Percentiles rank a stretch among this genome's conserved stretches.
Conservation (phyloP, 2,329 filamentous ascomycete genomes). For the Ophiostoma australiae region DNA sequence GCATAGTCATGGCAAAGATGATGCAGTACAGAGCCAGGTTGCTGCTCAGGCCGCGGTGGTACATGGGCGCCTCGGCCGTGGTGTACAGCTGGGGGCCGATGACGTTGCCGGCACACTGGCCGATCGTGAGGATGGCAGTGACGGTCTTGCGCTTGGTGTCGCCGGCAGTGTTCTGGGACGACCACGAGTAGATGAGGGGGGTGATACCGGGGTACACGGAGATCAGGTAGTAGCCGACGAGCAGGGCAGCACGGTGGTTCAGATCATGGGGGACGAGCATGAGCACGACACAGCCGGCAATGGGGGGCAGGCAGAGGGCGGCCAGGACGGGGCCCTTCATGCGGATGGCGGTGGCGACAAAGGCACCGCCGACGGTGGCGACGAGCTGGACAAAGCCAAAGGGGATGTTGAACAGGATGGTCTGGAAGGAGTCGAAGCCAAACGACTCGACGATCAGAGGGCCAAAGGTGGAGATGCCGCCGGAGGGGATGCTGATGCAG, state of each 20-base stretch:
- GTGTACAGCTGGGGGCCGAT: slow-evolving; percentile 57
- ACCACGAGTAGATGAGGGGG: slow-evolving; percentile 58
- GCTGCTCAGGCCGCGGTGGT: slow-evolving; percentile 52
- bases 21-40: slow-evolving; percentile 50
- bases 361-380: slow-evolving; percentile 52
- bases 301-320: slow-evolving; percentile 31
- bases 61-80: slow-evolving; percentile 53
- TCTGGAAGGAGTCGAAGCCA: slow-evolving; percentile 47
- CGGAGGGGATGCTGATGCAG: slow-evolving; percentile 51
- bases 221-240: slow-evolving; percentile 26
- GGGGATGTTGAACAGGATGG: slow-evolving; percentile 52
- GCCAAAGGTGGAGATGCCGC: slow-evolving; percentile 51
- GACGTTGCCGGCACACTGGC: slow-evolving; percentile 61
- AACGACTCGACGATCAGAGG: slow-evolving; percentile 50
- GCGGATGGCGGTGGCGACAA: slow-evolving; percentile 49
- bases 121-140: slow-evolving; percentile 60
- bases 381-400: slow-evolving; percentile 53
- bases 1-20: slow-evolving; percentile 9
- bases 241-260: slow-evolving; percentile 32
- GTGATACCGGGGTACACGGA: slow-evolving; percentile 36
- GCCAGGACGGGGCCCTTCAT: slow-evolving; percentile 49
- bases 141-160: slow-evolving; percentile 68
- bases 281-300: slow-evolving; percentile 32
- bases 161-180: slow-evolving; percentile 59
- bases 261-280: slow-evolving; percentile 29